Percentiles rank a stretch among this genome's conserved stretches.
Evolutionary conservation across 2,329 filamentous ascomycete species (phyloP).

Genomic region (Botryotinia globosa): DNA sequence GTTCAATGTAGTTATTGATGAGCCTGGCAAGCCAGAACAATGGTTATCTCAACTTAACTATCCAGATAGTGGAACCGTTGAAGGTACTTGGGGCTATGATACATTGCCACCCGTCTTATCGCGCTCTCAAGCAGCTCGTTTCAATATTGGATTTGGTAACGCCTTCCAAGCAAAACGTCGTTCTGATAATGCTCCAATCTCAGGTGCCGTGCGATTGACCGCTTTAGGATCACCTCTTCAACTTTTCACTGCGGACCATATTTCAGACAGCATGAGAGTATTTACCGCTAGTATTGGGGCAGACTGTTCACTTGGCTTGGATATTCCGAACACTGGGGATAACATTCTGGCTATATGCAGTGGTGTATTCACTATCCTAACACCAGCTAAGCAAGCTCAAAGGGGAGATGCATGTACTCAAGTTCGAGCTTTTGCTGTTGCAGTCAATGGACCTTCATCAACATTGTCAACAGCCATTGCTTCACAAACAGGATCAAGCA

Average conservation of each 20-base stretch:
- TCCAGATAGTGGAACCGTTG: conserved; percentile 16
- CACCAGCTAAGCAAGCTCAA: conserved; percentile 15
- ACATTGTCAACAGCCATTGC: background rate
- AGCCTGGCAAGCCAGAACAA: conserved; percentile 21
- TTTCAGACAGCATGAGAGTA: conserved; percentile 19
- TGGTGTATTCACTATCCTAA: conserved; percentile 23
- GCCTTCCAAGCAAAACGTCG: conserved; percentile 5
- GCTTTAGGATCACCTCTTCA: conserved; percentile 26
- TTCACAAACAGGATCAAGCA: background rate
- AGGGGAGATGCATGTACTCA: conserved; percentile 17
- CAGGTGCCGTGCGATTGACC: conserved; percentile 19
- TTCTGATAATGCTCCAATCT: conserved; percentile 12
- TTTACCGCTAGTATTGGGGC: conserved; percentile 18
- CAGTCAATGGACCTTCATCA: background rate
- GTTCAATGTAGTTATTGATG: conserved; percentile 22
- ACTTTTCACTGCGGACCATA: conserved; percentile 20
- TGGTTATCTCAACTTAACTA: conserved; percentile 21
- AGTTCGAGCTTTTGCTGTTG: conserved; percentile 22
- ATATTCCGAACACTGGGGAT: conserved; percentile 11
- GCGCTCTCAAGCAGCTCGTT: conserved; percentile 18
- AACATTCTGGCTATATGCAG: conserved; percentile 22
- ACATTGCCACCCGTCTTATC: conserved; percentile 18
- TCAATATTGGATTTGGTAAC: conserved; percentile 5
- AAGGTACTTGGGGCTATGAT: conserved; percentile 21
- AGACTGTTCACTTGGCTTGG: conserved; percentile 19